Evolutionary conservation across 768 basidiomycete species (phyloP), one percentile per base, ranked within the genome.

Genomic region (Pisolithus tinctorius): DNA sequence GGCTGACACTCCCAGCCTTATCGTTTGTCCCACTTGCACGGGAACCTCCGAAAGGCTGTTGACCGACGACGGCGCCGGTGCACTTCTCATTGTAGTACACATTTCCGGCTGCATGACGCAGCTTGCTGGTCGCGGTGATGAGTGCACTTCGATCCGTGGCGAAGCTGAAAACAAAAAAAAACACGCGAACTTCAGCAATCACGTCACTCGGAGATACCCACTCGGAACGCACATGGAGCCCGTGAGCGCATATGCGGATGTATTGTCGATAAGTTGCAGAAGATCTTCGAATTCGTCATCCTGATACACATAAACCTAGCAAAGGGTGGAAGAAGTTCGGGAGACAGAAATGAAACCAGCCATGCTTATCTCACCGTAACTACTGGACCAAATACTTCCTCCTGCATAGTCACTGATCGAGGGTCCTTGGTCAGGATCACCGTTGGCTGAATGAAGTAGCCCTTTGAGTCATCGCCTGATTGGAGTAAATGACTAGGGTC

Each of bases 61-160:
- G 94, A 8, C 93, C 95, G 34, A 98, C 93, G 45, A 91, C 89
- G n/a, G 93, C 93, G 30, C 93, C 93, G 1, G 95, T 99, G 70
- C 93, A 98, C 69, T 95, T 94, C 60, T 97, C 94, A 69, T 97
- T 97, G 73, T 93, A 92, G 74, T 99, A 99, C 50, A 95, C 83
- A 68, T 97, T 99, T 3, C 96, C 96, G 3, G 96, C 91, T 1
- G 93, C 77, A 71, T 95, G 87, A 50, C 93, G 86, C 41, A 99
- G 79, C 49, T 77, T 79, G 71, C 87, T 86, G 40, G 91, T 84
- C 2, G 93, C 90, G 31, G 73, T 72, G 56, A 93, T 70, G 50
- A 97, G 80, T 6, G 86, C 92, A 26, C 80, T 75, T 58, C 96
- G 87, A 58, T 93, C 88, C 2, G 76, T 60, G 11, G 93, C 76